Evolutionary conservation across 495 filamentous ascomycete genomes (phyloP).

Genomic region (Articulospora tetracladia): DNA sequence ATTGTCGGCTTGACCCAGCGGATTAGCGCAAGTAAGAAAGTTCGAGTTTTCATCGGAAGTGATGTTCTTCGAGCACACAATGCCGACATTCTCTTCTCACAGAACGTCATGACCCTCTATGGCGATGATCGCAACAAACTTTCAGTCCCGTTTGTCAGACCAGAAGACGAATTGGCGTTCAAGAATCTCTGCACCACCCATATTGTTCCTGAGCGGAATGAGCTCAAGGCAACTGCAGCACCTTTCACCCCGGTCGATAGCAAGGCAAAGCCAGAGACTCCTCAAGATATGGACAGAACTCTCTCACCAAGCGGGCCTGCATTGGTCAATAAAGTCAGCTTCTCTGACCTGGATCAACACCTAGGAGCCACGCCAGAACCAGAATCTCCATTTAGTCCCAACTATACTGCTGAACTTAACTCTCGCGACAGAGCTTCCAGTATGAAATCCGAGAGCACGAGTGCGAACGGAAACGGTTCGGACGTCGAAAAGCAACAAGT

Average conservation of each 20-base stretch:
- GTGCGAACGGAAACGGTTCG: constrained; percentile 28
- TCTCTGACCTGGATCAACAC: background rate
- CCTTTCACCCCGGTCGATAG: constrained; percentile 20
- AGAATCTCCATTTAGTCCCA: constrained; percentile 11
- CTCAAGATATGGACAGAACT: background rate
- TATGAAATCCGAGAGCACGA: constrained; percentile 29
- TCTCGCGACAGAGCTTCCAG: constrained; percentile 16
- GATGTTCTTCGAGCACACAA: constrained; percentile 83
- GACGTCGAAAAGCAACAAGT: constrained; percentile 30
- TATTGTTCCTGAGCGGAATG: constrained; percentile 39
- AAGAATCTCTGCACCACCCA: constrained; percentile 66
- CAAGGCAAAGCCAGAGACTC: constrained; percentile 15
- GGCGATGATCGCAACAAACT: constrained; percentile 84
- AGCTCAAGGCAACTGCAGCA: constrained; percentile 43
- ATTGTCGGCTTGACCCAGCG: constrained; percentile 40
- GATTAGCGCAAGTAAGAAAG: constrained; percentile 50
- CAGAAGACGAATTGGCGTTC: constrained; percentile 81
- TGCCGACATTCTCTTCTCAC: constrained; percentile 88
- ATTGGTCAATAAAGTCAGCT: background rate
- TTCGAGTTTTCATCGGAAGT: constrained; percentile 82
- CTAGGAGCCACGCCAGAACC: constrained; percentile 1
- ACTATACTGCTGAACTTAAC: constrained; percentile 5
- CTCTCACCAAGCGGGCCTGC: background rate
- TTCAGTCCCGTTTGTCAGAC: constrained; percentile 88
- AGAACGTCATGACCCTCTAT: constrained; percentile 80